Evolutionary conservation across 352 stramenopile species (phyloP), one percentile per base, ranked within the genome.

Genomic region (Pythium rishiriense): DNA sequence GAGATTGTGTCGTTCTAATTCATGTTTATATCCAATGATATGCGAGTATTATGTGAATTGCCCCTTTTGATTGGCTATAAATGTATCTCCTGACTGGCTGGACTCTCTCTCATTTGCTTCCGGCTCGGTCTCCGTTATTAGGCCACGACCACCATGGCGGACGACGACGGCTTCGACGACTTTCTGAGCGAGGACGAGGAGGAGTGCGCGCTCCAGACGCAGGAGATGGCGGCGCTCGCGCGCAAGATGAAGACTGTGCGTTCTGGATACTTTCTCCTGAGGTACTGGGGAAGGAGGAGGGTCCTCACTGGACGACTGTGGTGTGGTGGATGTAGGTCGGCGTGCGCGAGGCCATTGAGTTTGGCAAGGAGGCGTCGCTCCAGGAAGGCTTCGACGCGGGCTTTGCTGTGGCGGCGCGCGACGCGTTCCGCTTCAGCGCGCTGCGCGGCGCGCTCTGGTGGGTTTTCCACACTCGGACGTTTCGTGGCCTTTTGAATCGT

Each of bases 381-480:
- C 85, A 93, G 64, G 49, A 82, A 59, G 85, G 85, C 31, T 93
- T 93, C 48, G 81, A 91, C 61, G 19, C 61, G 9, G 82, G 85
- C 1, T 93, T 90, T 22, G 50, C 58, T 25, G 19, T 49, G 9
- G 82, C 66, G 7, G 78, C 78, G 12, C 47, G 49, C 0, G 55
- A 70, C 1, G 79, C 66, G 58, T 87, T 81, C 66, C 64, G 66
- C 31, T 81, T 87, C 35, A 74, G 68, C 29, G 43, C 62, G 15
- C 50, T 93, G 45, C 82, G 83, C 4, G 85, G 85, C 2, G 68
- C 77, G 14, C 62, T 91, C 3, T 72, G 75, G 75, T 82, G 33
- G 31, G 68, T 48, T 17, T 26, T 22, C 4, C 12, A 49, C n/a
- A 14, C 3, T 35, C 5, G 31, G 31, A 35, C 10, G 21, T 29